Conservation (phyloP, 108 stramenopile genomes). For the Parietichytrium sp. region DNA sequence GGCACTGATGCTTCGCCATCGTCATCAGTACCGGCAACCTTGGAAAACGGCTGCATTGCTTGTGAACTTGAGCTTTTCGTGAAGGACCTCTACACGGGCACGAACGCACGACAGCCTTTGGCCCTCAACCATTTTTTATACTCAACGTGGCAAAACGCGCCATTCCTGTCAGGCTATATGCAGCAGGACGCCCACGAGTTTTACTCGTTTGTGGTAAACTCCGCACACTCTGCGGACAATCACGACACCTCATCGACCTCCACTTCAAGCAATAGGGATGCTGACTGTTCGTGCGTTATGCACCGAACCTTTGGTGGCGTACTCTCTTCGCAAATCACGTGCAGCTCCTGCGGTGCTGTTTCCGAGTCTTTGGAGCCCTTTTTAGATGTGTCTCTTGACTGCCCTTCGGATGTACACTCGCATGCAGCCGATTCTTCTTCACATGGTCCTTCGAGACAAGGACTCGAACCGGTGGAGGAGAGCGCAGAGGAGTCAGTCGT, state of each 20-base stretch:
- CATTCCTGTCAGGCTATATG: conserved; percentile 14
- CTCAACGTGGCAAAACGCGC: conserved; percentile 1
- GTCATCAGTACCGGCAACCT: neutral
- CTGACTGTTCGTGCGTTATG: conserved; percentile 23
- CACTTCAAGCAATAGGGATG: too few relatives aligned
- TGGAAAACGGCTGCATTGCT: conserved; percentile 19
- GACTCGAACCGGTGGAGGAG: too few relatives aligned
- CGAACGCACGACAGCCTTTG: neutral
- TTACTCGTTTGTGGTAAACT: conserved; percentile 13
- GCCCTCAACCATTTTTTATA: conserved; percentile 22
- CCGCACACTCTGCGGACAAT: conserved; percentile 12
- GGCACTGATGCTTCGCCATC: too few relatives aligned
- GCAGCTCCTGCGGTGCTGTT: conserved; percentile 27
- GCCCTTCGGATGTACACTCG: conserved; percentile 5
- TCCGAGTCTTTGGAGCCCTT: conserved; percentile 29
- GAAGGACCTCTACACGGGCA: conserved; percentile 15
- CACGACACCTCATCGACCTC: too few relatives aligned
- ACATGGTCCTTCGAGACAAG: too few relatives aligned
- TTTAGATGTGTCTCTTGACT: neutral
- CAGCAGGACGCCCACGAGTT: conserved; percentile 41
- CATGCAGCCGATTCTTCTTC: too few relatives aligned
- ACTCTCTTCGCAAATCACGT: conserved; percentile 2
- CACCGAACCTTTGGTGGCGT: conserved; percentile 3
- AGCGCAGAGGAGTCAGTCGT: too few relatives aligned
- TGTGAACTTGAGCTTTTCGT: conserved; percentile 12